A percentile compares a stretch with the other conserved stretches of the same genome.
Evolutionary conservation across 73 alveolate genomes (phyloP).

Genomic region (Blepharisma stoltei): DNA sequence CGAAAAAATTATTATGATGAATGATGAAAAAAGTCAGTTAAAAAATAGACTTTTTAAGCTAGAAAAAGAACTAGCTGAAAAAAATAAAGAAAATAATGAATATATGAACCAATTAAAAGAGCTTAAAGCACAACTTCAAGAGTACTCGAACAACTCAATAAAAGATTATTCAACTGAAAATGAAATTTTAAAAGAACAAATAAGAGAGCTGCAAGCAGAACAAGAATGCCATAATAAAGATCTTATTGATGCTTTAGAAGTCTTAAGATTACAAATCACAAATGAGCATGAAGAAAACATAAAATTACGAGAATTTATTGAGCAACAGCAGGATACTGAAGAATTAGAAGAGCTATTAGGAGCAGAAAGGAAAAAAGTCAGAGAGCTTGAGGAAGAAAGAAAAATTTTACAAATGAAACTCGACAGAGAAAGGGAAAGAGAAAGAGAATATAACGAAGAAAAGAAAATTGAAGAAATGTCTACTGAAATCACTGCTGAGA

Average conservation of each 20-base stretch:
- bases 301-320: not conserved
- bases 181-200: too few species aligned
- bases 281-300: too few species aligned
- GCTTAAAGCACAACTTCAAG: too few species aligned
- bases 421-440: not conserved
- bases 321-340: not conserved
- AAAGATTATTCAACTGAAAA: too few species aligned
- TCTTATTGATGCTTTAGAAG: too few species aligned
- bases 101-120: not conserved
- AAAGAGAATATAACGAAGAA: not conserved
- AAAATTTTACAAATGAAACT: not conserved
- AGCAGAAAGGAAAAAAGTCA: not conserved
- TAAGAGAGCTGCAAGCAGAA: too few species aligned
- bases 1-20: not conserved
- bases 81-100: not conserved
- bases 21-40: not conserved
- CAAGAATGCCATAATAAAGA: too few species aligned
- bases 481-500: not conserved
- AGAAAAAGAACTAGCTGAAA: not conserved
- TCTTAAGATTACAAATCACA: too few species aligned
- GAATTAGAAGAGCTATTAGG: not conserved
- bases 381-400: not conserved
- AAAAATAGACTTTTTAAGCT: not conserved
- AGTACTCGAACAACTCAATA: too few species aligned
- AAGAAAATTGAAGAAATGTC: not conserved